A percentile compares a stretch with the other conserved stretches of the same genome.
Evolutionary conservation across 441 rosid genomes (phyloP).

Genomic region (Pelargonium myrrhifolium): DNA sequence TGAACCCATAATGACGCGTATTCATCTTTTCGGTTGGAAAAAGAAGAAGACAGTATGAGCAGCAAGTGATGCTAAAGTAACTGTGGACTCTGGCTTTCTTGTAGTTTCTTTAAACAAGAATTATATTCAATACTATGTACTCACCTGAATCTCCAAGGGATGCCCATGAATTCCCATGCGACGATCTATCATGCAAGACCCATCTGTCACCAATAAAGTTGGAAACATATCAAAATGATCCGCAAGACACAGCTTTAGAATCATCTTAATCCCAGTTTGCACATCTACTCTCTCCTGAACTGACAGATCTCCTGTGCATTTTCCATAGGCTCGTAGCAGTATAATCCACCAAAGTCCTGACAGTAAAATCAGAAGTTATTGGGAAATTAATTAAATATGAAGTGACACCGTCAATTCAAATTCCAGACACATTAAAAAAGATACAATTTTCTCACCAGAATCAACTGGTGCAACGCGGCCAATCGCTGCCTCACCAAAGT

Average conservation of each 20-base stretch:
- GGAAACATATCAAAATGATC: constrained; percentile 98
- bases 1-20: neutral
- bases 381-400: constrained; percentile 1
- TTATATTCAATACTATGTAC: neutral
- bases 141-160: constrained; percentile 87
- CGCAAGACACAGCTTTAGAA: constrained; percentile 68
- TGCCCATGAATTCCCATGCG: constrained; percentile 96
- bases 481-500: constrained; percentile 90
- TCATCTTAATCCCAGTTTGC: constrained; percentile 91
- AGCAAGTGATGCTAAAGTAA: neutral
- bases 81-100: neutral
- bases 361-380: constrained; percentile 10
- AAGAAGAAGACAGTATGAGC: neutral
- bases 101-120: neutral
- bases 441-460: constrained; percentile 46
- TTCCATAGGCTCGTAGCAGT: constrained; percentile 82
- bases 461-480: constrained; percentile 81
- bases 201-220: constrained; percentile 79
- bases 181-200: constrained; percentile 95
- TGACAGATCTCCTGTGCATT: constrained; percentile 67
- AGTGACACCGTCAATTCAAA: neutral
- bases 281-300: constrained; percentile 93
- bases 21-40: neutral
- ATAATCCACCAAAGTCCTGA: constrained; percentile 96
- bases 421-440: constrained; percentile 7